Evolutionary conservation across 257 asterid genomes (phyloP), one percentile per base, ranked within the genome.

Genomic region (Scutellaria galericulata): DNA sequence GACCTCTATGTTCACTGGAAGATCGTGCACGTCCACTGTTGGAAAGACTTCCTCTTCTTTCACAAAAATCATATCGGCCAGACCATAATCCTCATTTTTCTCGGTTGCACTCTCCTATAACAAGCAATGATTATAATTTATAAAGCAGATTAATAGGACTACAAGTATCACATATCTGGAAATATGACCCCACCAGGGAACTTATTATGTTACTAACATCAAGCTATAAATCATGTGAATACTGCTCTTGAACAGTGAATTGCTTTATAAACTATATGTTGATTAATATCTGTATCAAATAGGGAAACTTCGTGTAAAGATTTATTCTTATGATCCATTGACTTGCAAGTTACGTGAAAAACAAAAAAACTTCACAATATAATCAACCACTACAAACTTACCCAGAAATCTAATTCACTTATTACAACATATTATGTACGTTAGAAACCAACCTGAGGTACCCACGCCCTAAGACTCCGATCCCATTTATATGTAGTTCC

Each of bases 401-500:
- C 47, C 35, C 46, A 44, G 61, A 66, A 55, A 55, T 71, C 66
- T 52, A 40, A 66, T 66, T 61, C 59, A 58, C 18, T 0, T 18
- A 18, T 18, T 18, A 18, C 39, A 65, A 24, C 39, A 15, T 57
- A 72, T 13, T 45, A 45, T 64, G 58, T 55, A 73, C 50, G 11
- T 55, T 40, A 62, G 57, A 68, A 45, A 70, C 80, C 59, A 69
- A 94, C 99, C 98, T 95, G 98, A 72, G 99, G 99, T 73, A 87
- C 97, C 99, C 97, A 90, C 44, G 83, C 93, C 86, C 72, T 81
- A 67, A 90, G 95, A 71, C 68, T 79, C 62, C 85, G 83, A 74
- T 92, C 94, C 99, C 98, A 95, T 79, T 87, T 95, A 86, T 95
- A 95, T 51, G 75, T 71, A 59, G 99, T 92, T 64, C 98, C 98